Percentiles rank a stretch among this genome's conserved stretches.
These are phyloP conservation scores for Sporopachydermia lactativora DNA, from an alignment of 805 yeast species.

Conservation along the genomic window DNA sequence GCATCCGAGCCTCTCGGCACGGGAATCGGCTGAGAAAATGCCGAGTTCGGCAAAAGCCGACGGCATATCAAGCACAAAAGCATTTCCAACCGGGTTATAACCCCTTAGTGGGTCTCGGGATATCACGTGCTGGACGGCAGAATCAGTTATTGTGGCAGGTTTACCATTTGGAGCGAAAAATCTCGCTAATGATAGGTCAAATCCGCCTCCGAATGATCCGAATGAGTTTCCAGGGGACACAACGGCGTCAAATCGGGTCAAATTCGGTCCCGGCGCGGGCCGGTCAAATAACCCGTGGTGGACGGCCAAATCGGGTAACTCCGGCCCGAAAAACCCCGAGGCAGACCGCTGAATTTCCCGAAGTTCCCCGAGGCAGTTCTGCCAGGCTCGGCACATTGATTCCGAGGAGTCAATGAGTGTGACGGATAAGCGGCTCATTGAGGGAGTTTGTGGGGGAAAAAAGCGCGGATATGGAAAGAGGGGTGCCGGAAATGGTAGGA, in stretches of 20 bases:
- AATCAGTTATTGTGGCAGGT: constrained; percentile 9
- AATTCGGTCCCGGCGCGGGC: not conserved
- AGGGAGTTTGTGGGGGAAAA: not conserved
- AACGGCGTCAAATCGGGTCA: constrained; percentile 14
- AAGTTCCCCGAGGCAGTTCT: not conserved
- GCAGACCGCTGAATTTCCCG: not conserved
- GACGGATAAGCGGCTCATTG: not conserved
- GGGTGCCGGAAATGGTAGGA: too few species aligned
- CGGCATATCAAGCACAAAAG: constrained; percentile 19
- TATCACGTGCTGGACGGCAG: constrained; percentile 8
- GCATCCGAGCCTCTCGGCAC: constrained; percentile 14
- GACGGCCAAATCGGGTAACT: not conserved
- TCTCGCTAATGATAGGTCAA: constrained; percentile 26
- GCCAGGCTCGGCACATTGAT: not conserved
- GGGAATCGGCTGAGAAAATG: constrained; percentile 7
- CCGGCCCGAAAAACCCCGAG: not conserved
- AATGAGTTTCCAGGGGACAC: constrained; percentile 39
- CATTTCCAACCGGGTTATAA: constrained; percentile 20
- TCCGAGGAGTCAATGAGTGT: not conserved
- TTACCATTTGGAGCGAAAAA: constrained; percentile 12
- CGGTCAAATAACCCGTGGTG: not conserved
- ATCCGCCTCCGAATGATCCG: constrained; percentile 39
- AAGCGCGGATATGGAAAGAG: too few species aligned
- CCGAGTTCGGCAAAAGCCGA: constrained; percentile 3
- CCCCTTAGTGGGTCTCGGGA: constrained; percentile 14